These are phyloP conservation scores for Truncatella angustata DNA, from an alignment of 2,329 filamentous ascomycete genomes.

Conservation along the genomic window DNA sequence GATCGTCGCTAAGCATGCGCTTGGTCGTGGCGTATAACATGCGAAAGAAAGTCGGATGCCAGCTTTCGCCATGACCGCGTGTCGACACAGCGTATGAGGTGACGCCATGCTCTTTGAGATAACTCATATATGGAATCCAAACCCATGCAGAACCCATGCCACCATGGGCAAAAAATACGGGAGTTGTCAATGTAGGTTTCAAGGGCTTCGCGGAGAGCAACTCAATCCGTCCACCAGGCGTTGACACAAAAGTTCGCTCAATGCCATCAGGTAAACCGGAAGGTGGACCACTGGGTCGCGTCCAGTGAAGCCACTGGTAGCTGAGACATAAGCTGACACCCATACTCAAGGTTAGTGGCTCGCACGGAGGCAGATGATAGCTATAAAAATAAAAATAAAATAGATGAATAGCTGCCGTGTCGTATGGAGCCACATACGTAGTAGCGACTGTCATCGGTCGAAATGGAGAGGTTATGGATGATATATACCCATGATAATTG, in stretches of 20 bases:
- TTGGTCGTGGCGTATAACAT: slow-evolving; percentile 47
- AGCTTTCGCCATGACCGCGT: slow-evolving; percentile 52
- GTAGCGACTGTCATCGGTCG: too few species aligned
- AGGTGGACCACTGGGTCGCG: slow-evolving; percentile 20
- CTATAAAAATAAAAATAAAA: too few species aligned
- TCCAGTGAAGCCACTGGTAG: slow-evolving; percentile 31
- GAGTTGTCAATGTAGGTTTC: slow-evolving; percentile 20
- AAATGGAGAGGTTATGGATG: too few species aligned
- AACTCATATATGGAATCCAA: slow-evolving; percentile 51
- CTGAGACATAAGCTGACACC: slow-evolving; percentile 27
- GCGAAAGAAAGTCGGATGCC: slow-evolving; percentile 45
- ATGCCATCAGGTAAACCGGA: slow-evolving; percentile 37
- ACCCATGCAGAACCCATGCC: slow-evolving; percentile 53
- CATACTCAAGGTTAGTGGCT: background rate
- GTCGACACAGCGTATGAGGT: slow-evolving; percentile 52
- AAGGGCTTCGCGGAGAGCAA: slow-evolving; percentile 41
- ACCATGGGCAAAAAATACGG: slow-evolving; percentile 52
- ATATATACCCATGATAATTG: too few species aligned
- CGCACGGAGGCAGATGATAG: too few species aligned
- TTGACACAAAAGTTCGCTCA: slow-evolving; percentile 41
- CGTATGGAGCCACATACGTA: too few species aligned
- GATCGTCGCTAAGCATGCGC: slow-evolving; percentile 40
- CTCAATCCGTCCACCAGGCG: slow-evolving; percentile 45
- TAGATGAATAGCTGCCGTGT: too few species aligned
- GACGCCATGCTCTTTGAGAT: slow-evolving; percentile 41